Evolutionary conservation across 345 rosid genomes (phyloP), one percentile per base, ranked within the genome.

Genomic region (Luvunga scandens): DNA sequence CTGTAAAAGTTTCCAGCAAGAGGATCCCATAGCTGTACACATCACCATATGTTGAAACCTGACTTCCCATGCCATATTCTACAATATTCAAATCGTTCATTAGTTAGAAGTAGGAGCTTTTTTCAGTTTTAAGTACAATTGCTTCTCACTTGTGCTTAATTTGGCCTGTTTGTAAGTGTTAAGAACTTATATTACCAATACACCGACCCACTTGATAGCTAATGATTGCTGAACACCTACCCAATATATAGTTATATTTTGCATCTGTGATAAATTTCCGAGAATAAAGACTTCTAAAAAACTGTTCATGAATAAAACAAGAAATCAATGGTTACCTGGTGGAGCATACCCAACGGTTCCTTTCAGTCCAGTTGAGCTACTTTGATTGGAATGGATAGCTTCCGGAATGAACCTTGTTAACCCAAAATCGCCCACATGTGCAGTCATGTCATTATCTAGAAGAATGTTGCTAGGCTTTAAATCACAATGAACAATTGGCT

Each of bases 11-110:
- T 83, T 85, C 88, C 30, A 85, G 53, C 79, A 85, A 50, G 10
- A 85, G 30, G 67, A 85, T 81, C n/a, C 88, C 86, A 30, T 62
- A 85, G 79, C 88, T 83, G 79, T 83, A 76, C 48, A 83, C 78
- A 19, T 85, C 86, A 42, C 86, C 83, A n/a, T 39, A 56, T n/a
- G 86, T 77, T 14, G 83, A 80, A 64, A 80, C 81, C 65, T 74
- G 77, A 36, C 83, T 75, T 3, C 73, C 48, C 48, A 77, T 66
- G 42, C 79, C 86, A 73, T 83, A 83, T 59, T 83, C 86, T 83
- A 53, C 57, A 53, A 53, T 4, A 53, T 53, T 16, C 6, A 53
- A 53, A 53, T 53, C 22, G 57, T 53, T 53, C 57, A 53, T 6
- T 8, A 19, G 22, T 53, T 53, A 16, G 57, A 53, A 53, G 57